Evolutionary conservation across 208 protist species (phyloP), one percentile per base, ranked within the genome.

Genomic region (Hexamita inflata): DNA sequence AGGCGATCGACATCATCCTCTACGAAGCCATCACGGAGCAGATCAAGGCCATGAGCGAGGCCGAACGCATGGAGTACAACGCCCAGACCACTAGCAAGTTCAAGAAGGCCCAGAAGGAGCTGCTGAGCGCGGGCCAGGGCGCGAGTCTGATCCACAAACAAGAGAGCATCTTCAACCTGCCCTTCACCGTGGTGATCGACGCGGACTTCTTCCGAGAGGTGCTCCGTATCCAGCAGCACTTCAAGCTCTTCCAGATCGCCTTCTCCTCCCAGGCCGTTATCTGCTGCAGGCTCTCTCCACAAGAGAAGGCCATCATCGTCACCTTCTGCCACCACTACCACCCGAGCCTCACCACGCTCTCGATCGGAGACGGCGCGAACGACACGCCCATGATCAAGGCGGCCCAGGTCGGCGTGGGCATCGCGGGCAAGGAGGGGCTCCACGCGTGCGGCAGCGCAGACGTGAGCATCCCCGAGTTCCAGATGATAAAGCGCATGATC

Each of bases 331-430:
- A 38, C 11, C 26, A 70, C 11, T 42, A 38, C 30, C 4, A 70
- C 9, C 26, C 26, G 32, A 28, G 42, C 38, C n/a, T 70, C 24
- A 70, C 64, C 26, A 70, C 64, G 28, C 64, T 80, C 1, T 11
- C 77, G 0, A 77, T 80, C 24, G 77, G 77, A 1, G 77, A 80
- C 40, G 77, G 77, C 15, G 77, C 73, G 0, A 80, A 80, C 57
- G 77, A 80, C 57, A 32, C 59, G n/a, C 13, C 1, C 11, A 80
- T 80, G 77, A 80, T 80, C 39, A 62, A 80, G 32, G 15, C 73
- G 19, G 77, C 77, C 11, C 1, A 68, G 34, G 58, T 80, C 28
- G 77, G 77, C 29, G 41, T 80, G 32, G 77, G 77, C 0, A 77
- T 80, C 32, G 32, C 30, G 29, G 77, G 77, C 0, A 61, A 29